Conservation (phyloP, 2,329 filamentous ascomycete genomes). For the Xylariaceae sp. region DNA sequence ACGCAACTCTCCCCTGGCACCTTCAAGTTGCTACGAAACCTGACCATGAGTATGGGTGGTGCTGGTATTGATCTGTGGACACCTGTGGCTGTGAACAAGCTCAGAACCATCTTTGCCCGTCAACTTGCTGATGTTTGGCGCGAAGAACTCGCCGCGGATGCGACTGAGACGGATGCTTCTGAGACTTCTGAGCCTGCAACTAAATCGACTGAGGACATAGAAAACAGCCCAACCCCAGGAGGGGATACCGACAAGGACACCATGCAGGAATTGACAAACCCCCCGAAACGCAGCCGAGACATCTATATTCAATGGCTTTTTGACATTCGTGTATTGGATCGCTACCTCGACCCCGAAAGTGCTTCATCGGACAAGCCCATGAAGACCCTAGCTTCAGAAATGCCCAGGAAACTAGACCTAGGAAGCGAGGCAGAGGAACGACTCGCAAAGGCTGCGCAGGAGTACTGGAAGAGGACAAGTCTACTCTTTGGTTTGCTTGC, state of each 20-base stretch:
- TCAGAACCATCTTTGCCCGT: conserved; percentile 59
- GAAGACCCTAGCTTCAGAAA: conserved; percentile 44
- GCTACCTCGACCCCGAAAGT: conserved; percentile 39
- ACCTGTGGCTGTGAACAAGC: conserved; percentile 55
- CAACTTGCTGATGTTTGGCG: conserved; percentile 51
- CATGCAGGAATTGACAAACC: conserved; percentile 1
- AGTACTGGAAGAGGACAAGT: conserved; percentile 81
- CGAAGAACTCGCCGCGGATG: conserved; percentile 37
- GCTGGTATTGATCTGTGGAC: conserved; percentile 82
- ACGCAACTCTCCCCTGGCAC: conserved; percentile 72
- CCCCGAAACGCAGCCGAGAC: conserved; percentile 38
- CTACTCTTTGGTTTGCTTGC: conserved; percentile 77
- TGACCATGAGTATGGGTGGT: conserved; percentile 66
- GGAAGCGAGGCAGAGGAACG: conserved; percentile 50
- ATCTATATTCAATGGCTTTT: conserved; percentile 60
- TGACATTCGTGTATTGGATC: conserved; percentile 52
- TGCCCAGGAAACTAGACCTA: conserved; percentile 47
- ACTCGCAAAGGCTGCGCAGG: conserved; percentile 61
- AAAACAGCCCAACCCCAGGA: neutral
- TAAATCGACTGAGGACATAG: conserved; percentile 6
- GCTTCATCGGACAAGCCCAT: conserved; percentile 31
- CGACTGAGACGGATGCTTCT: conserved; percentile 19
- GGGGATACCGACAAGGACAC: conserved; percentile 6
- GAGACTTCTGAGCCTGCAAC: conserved; percentile 12
- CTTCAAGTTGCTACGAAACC: conserved; percentile 67